These are phyloP conservation scores for Phytophthora parvispora DNA, from an alignment of 352 stramenopile genomes.

Conservation along the genomic window DNA sequence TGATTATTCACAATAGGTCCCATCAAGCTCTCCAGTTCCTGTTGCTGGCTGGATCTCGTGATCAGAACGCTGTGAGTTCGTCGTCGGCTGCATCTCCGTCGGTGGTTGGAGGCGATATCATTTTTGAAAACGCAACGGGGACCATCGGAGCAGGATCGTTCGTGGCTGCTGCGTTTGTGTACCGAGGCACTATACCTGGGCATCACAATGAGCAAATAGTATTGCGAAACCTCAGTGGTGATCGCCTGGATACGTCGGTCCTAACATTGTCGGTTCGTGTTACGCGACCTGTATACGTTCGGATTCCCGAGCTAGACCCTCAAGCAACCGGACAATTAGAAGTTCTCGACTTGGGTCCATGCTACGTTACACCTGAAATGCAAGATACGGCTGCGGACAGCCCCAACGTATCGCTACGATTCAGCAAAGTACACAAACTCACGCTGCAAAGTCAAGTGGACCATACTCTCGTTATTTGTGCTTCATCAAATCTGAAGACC, in stretches of 20 bases:
- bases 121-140: slow-evolving; percentile 80
- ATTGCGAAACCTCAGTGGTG: slow-evolving; percentile 83
- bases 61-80: slow-evolving; percentile 31
- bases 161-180: slow-evolving; percentile 71
- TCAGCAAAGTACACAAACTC: slow-evolving; percentile 91
- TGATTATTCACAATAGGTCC: slow-evolving; percentile 80
- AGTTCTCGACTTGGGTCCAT: slow-evolving; percentile 80
- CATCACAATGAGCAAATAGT: slow-evolving; percentile 86
- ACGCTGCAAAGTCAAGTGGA: slow-evolving; percentile 86
- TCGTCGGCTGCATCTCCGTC: slow-evolving; percentile 26
- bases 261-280: slow-evolving; percentile 76
- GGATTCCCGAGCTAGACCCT: slow-evolving; percentile 84
- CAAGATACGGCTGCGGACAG: slow-evolving; percentile 83
- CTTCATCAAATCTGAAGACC: slow-evolving; percentile 90
- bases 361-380: slow-evolving; percentile 90
- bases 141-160: slow-evolving; percentile 65
- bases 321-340: slow-evolving; percentile 80
- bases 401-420: slow-evolving; percentile 79
- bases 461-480: slow-evolving; percentile 77
- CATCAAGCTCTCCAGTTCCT: slow-evolving; percentile 79
- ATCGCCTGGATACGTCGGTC: slow-evolving; percentile 79
- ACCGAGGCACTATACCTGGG: slow-evolving; percentile 68
- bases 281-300: slow-evolving; percentile 85
- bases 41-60: slow-evolving; percentile 63
- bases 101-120: slow-evolving; percentile 65